Conservation (phyloP, 2,329 filamentous ascomycete genomes). For the Biscogniauxia marginata region DNA sequence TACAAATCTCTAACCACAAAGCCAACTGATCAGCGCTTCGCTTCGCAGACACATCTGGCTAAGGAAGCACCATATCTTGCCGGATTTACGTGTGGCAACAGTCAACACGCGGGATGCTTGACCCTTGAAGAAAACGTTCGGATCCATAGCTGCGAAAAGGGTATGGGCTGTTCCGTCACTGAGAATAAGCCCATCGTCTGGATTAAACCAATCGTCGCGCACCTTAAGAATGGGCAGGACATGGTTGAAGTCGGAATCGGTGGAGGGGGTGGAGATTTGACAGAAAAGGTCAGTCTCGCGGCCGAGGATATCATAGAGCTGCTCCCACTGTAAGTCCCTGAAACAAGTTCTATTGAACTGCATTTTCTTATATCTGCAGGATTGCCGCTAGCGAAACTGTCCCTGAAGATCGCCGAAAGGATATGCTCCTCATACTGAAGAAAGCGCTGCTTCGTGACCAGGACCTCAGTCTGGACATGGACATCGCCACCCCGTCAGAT, state of each 20-base stretch:
- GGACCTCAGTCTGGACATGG: slow-evolving; percentile 35
- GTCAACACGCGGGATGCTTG: slow-evolving; percentile 66
- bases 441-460: slow-evolving; percentile 30
- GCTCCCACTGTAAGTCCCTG: slow-evolving; percentile 35
- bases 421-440: slow-evolving; percentile 16
- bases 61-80: slow-evolving; percentile 66
- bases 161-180: slow-evolving; percentile 55
- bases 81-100: slow-evolving; percentile 75
- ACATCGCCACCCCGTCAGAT: slow-evolving; percentile 27
- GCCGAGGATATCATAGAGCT: slow-evolving; percentile 53
- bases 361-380: slow-evolving; percentile 8
- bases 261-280: slow-evolving; percentile 74
- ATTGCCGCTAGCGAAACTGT: neutral
- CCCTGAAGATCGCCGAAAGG: slow-evolving; percentile 6
- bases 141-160: slow-evolving; percentile 84
- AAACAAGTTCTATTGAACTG: neutral
- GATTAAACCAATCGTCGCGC: slow-evolving; percentile 76
- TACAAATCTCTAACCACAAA: slow-evolving; percentile 63
- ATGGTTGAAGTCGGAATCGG: slow-evolving; percentile 74
- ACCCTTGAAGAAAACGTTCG: slow-evolving; percentile 61
- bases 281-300: slow-evolving; percentile 61
- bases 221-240: slow-evolving; percentile 57
- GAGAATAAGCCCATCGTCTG: slow-evolving; percentile 58
- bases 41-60: slow-evolving; percentile 42
- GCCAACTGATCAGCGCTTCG: slow-evolving; percentile 39